Base-by-base conservation (phyloP, 441 rosid genomes). In the Pelargonium australe region DNA sequence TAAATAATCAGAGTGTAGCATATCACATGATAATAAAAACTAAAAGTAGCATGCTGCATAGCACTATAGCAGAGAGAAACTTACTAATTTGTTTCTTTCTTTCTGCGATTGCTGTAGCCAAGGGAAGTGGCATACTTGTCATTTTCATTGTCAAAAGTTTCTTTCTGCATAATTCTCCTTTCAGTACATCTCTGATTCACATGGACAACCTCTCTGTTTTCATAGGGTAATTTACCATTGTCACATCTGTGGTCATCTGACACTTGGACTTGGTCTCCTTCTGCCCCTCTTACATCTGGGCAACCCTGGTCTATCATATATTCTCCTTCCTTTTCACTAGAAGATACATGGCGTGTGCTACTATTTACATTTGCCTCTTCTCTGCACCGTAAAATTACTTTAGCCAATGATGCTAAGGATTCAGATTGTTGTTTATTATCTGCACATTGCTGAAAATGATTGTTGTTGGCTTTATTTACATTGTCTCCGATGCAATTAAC, bases 31-130 rank as follows among this genome's bases (percentile, higher is more conserved):
- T 19, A 17, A 3, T 19, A 58, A 8, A 57, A 57, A 43, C 25
- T 57, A 57, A 57, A 57, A 57, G 19, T 6, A 17, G 25, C 62
- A 57, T 57, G 8, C 23, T 16, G 20, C 19, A 20, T 20, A 20
- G n/a, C n/a, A n/a, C n/a, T n/a, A 14, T 17, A 57, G 20, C 19
- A 57, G 10, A 19, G 41, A 25, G 65, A 75, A 69, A 69, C 87
- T 81, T 77, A 83, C 86, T 62, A 44, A 47, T 53, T 74, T 43
- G 10, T 28, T 45, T 67, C 71, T 58, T 13, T 69, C 66, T 70
- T 73, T 53, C 76, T 79, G 41, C 65, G 51, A 57, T 79, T 77
- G 57, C 64, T 70, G n/a, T 62, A 43, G 72, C 75, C 69, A 68
- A 69, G 63, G 57, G 81, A 75, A 41, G 64, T 69, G 34, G 63